phyloP scores from a whole-genome alignment of 148 eudicot species.

The Hydrangea macrophylla region DNA sequence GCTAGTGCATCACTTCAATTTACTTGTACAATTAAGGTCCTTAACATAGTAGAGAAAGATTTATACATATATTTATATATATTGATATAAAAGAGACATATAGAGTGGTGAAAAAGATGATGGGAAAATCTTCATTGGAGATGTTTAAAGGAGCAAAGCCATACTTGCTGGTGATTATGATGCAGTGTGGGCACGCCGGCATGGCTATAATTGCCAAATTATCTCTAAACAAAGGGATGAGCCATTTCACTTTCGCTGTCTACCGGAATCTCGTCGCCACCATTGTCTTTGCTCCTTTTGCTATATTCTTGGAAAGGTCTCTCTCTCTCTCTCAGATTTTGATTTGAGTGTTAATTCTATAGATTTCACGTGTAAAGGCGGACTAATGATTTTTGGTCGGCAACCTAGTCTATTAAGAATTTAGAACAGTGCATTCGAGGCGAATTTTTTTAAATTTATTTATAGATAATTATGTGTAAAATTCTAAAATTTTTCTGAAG shows the following conservation, averaged over 20 bases:
- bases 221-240: constrained; percentile 72
- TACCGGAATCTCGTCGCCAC: constrained; percentile 68
- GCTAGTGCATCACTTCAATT: background rate
- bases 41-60: background rate
- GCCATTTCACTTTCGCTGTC: constrained; percentile 53
- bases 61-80: too few species aligned
- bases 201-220: constrained; percentile 52
- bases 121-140: constrained; percentile 6
- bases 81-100: background rate
- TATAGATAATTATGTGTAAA: too few species aligned
- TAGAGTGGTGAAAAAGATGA: constrained; percentile 1
- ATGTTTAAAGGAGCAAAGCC: constrained; percentile 34
- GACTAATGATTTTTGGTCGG: too few species aligned
- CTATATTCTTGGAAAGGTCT: constrained; percentile 46
- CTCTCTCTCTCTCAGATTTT: background rate
- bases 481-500: too few species aligned
- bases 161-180: constrained; percentile 44
- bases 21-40: background rate
- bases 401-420: too few species aligned
- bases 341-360: background rate
- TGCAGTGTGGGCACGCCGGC: constrained; percentile 73
- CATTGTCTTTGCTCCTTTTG: constrained; percentile 63
- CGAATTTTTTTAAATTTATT: too few species aligned
- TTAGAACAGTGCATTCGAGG: too few species aligned
- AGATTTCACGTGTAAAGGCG: too few species aligned